Base-by-base conservation (phyloP, 1,139 yeast genomes). In the Magnusiomyces sp. region DNA sequence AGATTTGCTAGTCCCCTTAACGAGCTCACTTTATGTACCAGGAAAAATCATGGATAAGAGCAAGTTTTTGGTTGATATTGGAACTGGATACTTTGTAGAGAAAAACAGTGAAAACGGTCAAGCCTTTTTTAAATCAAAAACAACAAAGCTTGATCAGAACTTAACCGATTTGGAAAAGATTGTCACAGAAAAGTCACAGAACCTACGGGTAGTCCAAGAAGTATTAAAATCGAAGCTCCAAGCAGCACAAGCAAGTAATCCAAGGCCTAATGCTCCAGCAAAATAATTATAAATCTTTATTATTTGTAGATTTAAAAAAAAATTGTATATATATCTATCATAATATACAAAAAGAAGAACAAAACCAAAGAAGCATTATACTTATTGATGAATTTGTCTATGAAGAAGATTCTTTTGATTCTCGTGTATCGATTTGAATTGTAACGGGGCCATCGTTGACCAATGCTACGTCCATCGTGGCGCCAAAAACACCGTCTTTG, bases 51-150 rank as follows among this genome's bases (percentile, higher is more conserved):
- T 74, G 78, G 51, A 73, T 74, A 46, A 42, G 29, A 46, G 46
- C 45, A 48, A 51, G 38, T 92, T 83, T 60, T 74, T 92, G 68
- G 96, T 94, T 16, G 99, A 92, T 63, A 83, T 92, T 41, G 99
- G 99, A 34, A 92, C 98, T 0, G 97, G 97, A 1, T 92, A 92
- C 66, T 92, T 78, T 63, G 94, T 89, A 32, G 96, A 88, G 60
- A 94, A 92, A 58, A 68, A 68, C 52, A 77, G 80, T 0, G 71
- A 69, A 5, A 90, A 86, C 45, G 86, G 97, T 2, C 72, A 78
- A 57, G 68, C 68, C 50, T 95, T 89, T 60, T 92, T 88, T 65
- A 78, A 82, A 53, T 74, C 73, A 51, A 88, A 94, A 69, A 79
- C 89, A 48, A 72, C 71, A 29, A 90, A 89, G 57, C 71, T 94